Base-by-base conservation (phyloP, 768 basidiomycete genomes). In the Dentipellis sp. region DNA sequence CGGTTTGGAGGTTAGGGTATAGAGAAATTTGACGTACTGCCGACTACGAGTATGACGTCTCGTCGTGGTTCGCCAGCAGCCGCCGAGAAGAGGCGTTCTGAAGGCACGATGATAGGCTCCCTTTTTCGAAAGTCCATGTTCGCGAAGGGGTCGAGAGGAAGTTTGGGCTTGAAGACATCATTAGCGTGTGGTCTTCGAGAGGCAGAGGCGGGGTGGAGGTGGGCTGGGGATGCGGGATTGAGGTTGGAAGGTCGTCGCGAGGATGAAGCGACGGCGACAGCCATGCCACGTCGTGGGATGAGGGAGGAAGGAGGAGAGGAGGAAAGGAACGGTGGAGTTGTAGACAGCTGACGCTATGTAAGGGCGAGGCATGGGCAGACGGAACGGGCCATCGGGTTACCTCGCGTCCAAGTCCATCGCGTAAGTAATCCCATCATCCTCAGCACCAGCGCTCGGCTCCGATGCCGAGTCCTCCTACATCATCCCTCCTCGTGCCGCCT, bases 31-130 rank as follows among this genome's bases (percentile, higher is more conserved):
- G 1, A 61, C 72, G 56, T 42, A 75, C 74, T 68, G 56, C 74
- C 74, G 2, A 75, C 55, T 9, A 74, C 63, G 10, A 74, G 64
- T 14, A 74, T 60, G 40, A 74, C 72, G 51, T 72, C 65, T 34
- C 68, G 62, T 12, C 67, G 61, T 14, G 60, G 56, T 1, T 65
- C 53, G 1, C 65, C 54, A 16, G 63, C 58, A 21, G 62, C 52
- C 22, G 58, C 50, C 58, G 40, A 14, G 64, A 62, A 17, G 65
- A 63, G 34, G 23, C 56, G 50, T 66, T 68, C 40, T 60, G 61
- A 53, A 58, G 59, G 34, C 67, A 60, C 39, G 62, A 63, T 65
- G 63, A 73, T 29, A 60, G 71, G 59, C 66, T 65, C 63, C 37
- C 65, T 61, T 40, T 55, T 46, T 38, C 52, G 50, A 54, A 63